Base-by-base conservation (phyloP, 2,329 filamentous ascomycete species). In the Fusarium sp. region DNA sequence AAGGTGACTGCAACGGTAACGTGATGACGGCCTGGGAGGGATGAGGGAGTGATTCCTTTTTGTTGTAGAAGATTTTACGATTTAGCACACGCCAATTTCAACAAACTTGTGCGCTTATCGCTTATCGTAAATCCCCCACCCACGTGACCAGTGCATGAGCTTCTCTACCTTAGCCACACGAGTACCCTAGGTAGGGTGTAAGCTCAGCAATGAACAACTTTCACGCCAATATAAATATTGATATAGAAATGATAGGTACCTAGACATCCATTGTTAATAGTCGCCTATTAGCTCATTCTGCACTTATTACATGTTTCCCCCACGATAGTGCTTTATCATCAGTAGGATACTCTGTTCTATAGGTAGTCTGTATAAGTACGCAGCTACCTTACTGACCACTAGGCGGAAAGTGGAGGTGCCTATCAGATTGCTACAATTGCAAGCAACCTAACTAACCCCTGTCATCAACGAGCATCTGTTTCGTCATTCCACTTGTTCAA, bases 1-100 rank as follows among this genome's bases (percentile, higher is more conserved):
- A 66, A 58, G 90, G 90, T 87, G 83, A 74, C 78, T 66, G 72
- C 72, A 69, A 69, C 89, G 88, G 89, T 88, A 91, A 91, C 84
- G 89, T 92, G 89, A 91, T 90, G 88, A 90, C 84, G 85, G 83
- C 71, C 63, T 66, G 45, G 63, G 51, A 46, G 45, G 63, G 51
- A 42, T 54, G 64, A 67, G 63, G 32, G 59, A 66, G 39, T 51
- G 61, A 51, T 67, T 56, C 39, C 36, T 66, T 66, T 19, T 64
- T 66, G 64, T 61, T 58, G 54, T 19, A 58, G 46, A 53, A 46
- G 41, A 36, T 49, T 60, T 44, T 15, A 46, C 40, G 39, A 53
- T 66, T 67, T 58, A 58, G 47, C 63, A 53, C 55, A 47, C 51
- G 45, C 48, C 31, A 44, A 66, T 56, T 60, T 34, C 36, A 51